Evolutionary conservation across 208 protist genomes (phyloP), one percentile per base, ranked within the genome.

Genomic region (Vickermania spadyakhi): DNA sequence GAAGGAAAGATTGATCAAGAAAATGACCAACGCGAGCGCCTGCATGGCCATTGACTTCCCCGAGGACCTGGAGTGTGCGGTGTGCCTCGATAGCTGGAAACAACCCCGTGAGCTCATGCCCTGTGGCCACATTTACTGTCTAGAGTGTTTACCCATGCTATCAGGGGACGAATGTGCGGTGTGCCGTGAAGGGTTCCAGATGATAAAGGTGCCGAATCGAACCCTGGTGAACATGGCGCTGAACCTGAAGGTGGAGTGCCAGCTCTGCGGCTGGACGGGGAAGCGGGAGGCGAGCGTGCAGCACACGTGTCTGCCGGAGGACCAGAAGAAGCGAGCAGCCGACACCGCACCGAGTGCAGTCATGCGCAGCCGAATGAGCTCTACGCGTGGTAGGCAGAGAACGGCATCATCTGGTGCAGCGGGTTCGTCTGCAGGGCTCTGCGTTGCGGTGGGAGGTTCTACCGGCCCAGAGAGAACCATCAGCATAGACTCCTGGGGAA

Each of bases 101-200:
- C 0, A 62, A 2, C 61, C 77, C 11, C 42, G 59, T 21, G 77
- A 84, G 60, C 25, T 73, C 36, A 27, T 70, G 3, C 73, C 77
- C 3, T 84, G 77, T 58, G 73, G 73, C 18, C 77, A 84, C 53
- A 89, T 76, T 67, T 91, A 85, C 53, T 94, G 86, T 55, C 30
- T 22, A 14, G 70, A 66, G 13, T 94, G 86, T 59, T 56, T 77
- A 1, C 27, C 31, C 27, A 54, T 25, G 4, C 4, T 83, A 31
- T 72, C 60, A 29, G 64, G 53, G 28, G 11, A 45, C 36, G 36
- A 45, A 18, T 94, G 86, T 58, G 78, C 86, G 0, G 56, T 86
- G 36, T 94, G 86, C 64, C 80, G 83, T 22, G 50, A 59, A 5
- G 2, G 13, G 18, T 77, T 88, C 30, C 25, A 42, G 11, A 62